phyloP scores from a whole-genome alignment of 176 grass and related monocot genomes.

The Phragmites australis region DNA sequence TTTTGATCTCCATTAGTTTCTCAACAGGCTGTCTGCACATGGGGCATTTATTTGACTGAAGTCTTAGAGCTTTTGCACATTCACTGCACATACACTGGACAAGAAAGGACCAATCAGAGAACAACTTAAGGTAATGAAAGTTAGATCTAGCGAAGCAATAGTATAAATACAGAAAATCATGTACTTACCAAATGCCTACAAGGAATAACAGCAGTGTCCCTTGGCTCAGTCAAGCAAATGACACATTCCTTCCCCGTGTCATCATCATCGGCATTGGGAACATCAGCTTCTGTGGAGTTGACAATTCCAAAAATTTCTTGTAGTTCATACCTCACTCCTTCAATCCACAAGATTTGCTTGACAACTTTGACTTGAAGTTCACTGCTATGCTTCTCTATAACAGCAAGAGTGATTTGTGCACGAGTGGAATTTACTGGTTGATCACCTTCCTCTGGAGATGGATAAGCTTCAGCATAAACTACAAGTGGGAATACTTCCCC shows the following conservation, averaged over 20 bases:
- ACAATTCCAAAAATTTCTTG: slow-evolving; percentile 88
- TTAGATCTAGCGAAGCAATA: slow-evolving; percentile 28
- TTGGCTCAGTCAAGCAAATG: slow-evolving; percentile 93
- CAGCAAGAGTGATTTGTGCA: slow-evolving; percentile 90
- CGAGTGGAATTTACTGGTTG: slow-evolving; percentile 35
- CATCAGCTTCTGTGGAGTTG: slow-evolving; percentile 56
- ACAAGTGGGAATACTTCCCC: slow-evolving; percentile 69
- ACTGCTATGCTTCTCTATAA: slow-evolving; percentile 70
- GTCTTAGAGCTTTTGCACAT: slow-evolving; percentile 82
- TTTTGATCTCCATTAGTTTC: slow-evolving; percentile 88
- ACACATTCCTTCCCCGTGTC: slow-evolving; percentile 91
- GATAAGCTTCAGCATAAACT: slow-evolving; percentile 69
- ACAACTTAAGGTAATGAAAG: slow-evolving; percentile 36
- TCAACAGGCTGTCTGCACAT: slow-evolving; percentile 94
- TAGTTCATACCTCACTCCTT: slow-evolving; percentile 72
- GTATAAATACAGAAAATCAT: background rate
- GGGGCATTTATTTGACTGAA: slow-evolving; percentile 96
- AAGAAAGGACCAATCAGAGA: slow-evolving; percentile 43
- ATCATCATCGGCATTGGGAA: slow-evolving; percentile 44
- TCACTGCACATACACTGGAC: slow-evolving; percentile 93
- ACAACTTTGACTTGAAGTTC: slow-evolving; percentile 83
- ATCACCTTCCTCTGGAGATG: slow-evolving; percentile 36
- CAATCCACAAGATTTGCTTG: slow-evolving; percentile 86
- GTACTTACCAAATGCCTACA: slow-evolving; percentile 95
- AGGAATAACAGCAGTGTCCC: slow-evolving; percentile 80